phyloP scores from a whole-genome alignment of 371 early-diverging fungal species.

The Funneliformis caledonium region DNA sequence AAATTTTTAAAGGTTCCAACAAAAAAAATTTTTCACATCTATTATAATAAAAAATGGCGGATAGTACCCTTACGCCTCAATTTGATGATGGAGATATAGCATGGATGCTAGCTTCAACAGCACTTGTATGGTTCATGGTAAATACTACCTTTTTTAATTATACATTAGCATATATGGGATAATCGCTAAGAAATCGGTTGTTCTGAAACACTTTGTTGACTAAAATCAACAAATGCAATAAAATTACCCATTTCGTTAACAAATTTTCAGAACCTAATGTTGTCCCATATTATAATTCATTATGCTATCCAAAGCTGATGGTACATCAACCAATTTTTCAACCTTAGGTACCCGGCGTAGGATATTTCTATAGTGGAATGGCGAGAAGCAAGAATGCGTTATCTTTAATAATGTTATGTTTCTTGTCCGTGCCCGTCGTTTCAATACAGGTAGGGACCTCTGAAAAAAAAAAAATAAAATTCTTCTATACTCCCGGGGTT shows the following conservation, averaged over 20 bases:
- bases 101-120: constrained; percentile 72
- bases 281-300: too few relatives aligned
- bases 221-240: too few relatives aligned
- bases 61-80: neutral
- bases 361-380: constrained; percentile 92
- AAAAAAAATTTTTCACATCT: neutral
- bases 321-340: neutral
- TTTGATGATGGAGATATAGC: constrained; percentile 63
- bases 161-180: constrained; percentile 55
- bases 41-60: neutral
- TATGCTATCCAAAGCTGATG: too few relatives aligned
- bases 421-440: constrained; percentile 82
- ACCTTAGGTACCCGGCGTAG: constrained; percentile 74
- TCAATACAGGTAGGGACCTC: constrained; percentile 57
- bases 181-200: too few relatives aligned
- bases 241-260: too few relatives aligned
- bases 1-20: neutral
- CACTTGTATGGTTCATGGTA: constrained; percentile 84
- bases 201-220: too few relatives aligned
- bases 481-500: neutral
- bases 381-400: constrained; percentile 82
- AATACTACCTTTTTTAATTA: neutral
- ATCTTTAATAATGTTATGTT: constrained; percentile 78
- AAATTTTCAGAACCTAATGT: too few relatives aligned
- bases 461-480: neutral